phyloP scores from a whole-genome alignment of 2,329 filamentous ascomycete species.

The Myriosclerotinia curreyana region DNA sequence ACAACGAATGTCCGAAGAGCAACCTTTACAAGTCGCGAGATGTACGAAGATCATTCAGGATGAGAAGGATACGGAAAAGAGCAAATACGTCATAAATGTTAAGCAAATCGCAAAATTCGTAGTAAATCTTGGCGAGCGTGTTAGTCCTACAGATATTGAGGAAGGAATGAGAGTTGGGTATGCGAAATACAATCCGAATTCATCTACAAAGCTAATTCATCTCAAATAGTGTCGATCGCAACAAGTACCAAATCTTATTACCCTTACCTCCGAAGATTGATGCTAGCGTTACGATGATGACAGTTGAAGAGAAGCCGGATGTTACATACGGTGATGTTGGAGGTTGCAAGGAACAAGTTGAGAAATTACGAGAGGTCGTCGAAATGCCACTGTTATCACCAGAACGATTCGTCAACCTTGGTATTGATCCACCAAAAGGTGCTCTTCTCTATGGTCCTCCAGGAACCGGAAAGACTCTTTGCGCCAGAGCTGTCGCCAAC shows the following conservation, averaged over 20 bases:
- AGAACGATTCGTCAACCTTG: slow-evolving; percentile 96
- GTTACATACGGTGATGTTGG: slow-evolving; percentile 98
- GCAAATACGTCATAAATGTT: slow-evolving; percentile 99
- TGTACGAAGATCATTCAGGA: slow-evolving; percentile 99
- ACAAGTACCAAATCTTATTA: slow-evolving; percentile 98
- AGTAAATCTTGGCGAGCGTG: slow-evolving; percentile 92
- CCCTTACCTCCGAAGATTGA: slow-evolving; percentile 98
- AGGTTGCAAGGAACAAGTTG: slow-evolving; percentile 98
- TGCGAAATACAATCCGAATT: slow-evolving; percentile 33
- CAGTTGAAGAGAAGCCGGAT: slow-evolving; percentile 98
- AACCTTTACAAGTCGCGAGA: slow-evolving; percentile 92
- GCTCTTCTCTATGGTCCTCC: slow-evolving; percentile 94
- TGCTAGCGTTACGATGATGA: slow-evolving; percentile 99
- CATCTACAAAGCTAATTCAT: slow-evolving; percentile 27
- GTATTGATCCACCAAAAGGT: slow-evolving; percentile 97
- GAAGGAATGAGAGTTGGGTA: slow-evolving; percentile 96
- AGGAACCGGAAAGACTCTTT: slow-evolving; percentile 98
- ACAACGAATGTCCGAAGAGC: slow-evolving; percentile 98
- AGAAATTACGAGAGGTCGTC: slow-evolving; percentile 97
- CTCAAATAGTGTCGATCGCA: slow-evolving; percentile 72
- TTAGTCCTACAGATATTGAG: slow-evolving; percentile 97
- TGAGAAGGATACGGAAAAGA: slow-evolving; percentile 93
- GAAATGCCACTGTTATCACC: slow-evolving; percentile 97
- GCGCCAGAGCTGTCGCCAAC: slow-evolving; percentile 95
- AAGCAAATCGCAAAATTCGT: slow-evolving; percentile 99